Evolutionary conservation across 495 filamentous ascomycete genomes (phyloP).

Genomic region (Aspergillus leporis): DNA sequence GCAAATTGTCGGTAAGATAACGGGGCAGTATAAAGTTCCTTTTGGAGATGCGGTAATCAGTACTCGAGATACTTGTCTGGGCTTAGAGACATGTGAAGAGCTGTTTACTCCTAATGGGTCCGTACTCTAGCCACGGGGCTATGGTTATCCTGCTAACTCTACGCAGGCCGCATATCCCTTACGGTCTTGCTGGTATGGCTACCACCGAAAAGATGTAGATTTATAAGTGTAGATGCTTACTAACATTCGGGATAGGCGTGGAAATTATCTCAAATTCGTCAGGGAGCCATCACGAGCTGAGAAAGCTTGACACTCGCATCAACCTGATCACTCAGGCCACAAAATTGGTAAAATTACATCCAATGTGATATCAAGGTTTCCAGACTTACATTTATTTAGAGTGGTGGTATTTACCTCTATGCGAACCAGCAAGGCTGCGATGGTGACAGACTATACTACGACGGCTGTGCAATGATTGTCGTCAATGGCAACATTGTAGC

Average conservation of each 20-base stretch:
- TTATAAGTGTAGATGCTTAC: background rate
- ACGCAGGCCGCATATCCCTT: constrained; percentile 36
- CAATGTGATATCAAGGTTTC: constrained; percentile 3
- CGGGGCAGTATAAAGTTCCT: constrained; percentile 61
- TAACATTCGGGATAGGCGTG: constrained; percentile 39
- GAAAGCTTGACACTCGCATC: constrained; percentile 74
- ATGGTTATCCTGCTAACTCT: background rate
- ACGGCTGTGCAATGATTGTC: constrained; percentile 78
- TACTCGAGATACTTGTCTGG: constrained; percentile 71
- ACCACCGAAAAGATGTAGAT: background rate
- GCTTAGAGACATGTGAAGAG: constrained; percentile 77
- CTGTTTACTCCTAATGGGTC: constrained; percentile 67
- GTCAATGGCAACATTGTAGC: constrained; percentile 72
- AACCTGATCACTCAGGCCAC: constrained; percentile 77
- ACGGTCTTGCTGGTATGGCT: constrained; percentile 35
- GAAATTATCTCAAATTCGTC: constrained; percentile 80
- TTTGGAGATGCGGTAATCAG: constrained; percentile 78
- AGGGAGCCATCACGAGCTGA: constrained; percentile 70
- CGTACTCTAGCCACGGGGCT: background rate
- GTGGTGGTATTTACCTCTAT: constrained; percentile 77
- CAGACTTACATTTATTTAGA: constrained; percentile 29
- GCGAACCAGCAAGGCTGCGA: constrained; percentile 75
- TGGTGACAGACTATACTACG: constrained; percentile 65
- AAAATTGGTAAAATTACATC: constrained; percentile 43
- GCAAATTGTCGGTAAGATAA: constrained; percentile 59